Base-by-base conservation (phyloP, 2,329 filamentous ascomycete species). In the Fusarium citri region DNA sequence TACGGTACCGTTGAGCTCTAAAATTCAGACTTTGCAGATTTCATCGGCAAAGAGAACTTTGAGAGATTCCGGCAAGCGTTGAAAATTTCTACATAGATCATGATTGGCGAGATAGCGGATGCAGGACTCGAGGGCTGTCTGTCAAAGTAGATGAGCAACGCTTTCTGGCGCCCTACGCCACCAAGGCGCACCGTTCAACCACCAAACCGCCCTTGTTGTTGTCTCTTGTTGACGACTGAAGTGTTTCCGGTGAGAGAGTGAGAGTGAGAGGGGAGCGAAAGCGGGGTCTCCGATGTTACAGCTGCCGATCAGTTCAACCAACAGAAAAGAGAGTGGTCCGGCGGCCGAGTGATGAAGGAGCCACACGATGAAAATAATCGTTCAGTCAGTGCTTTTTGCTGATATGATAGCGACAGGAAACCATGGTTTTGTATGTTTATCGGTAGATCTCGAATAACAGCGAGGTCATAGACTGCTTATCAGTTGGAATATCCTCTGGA, bases 231-330 rank as follows among this genome's bases (percentile, higher is more conserved):
- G 49, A 51, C 20, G 45, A 69, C 25, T 66, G 50, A 61, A 59
- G 61, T 53, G 62, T 60, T 64, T 72, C 60, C 65, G 60, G 64
- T 48, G 59, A 55, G 55, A 55, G 55, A 68, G 55, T 41, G 48
- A 23, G 65, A 53, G 50, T 37, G 18, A 50, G 60, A 42, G 40
- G 62, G 46, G 49, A 61, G 43, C 43, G 54, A 63, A 63, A 69
- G 69, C 60, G 65, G 69, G 59, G 61, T 61, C 65, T 64, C 68
- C 65, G 65, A 69, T 66, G 60, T 72, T 59, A 55, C 68, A 69
- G 55, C 41, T 67, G 64, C 64, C 63, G 64, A 69, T 61, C 57
- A 59, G 31, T 58, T 25, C 47, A 66, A 40, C 60, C 55, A 71
- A 48, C 63, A 48, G 31, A 23, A 50, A 37, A 56, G 42, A 45